Percentiles rank a stretch among this genome's conserved stretches.
Evolutionary conservation across 352 stramenopile species (phyloP).

Genomic region (Pythium coloratum): DNA sequence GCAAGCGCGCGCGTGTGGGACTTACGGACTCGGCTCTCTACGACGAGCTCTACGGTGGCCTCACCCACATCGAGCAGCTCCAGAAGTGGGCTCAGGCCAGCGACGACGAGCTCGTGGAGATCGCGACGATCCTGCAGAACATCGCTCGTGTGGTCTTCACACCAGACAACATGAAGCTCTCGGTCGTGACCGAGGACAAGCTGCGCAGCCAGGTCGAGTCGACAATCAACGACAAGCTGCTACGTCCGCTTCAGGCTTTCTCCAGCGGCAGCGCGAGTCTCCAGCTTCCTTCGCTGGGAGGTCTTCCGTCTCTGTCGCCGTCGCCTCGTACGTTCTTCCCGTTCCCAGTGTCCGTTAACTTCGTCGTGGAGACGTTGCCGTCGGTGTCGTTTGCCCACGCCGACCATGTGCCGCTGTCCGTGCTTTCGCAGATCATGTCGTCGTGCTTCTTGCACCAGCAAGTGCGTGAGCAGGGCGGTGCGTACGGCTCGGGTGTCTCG

Average conservation of each 20-base stretch:
- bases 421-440: slow-evolving; percentile 82
- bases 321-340: slow-evolving; percentile 63
- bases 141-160: slow-evolving; percentile 63
- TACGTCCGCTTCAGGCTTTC: slow-evolving; percentile 37
- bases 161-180: slow-evolving; percentile 55
- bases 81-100: slow-evolving; percentile 70
- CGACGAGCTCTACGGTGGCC: slow-evolving; percentile 67
- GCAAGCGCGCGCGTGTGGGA: slow-evolving; percentile 53
- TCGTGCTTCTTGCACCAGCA: slow-evolving; percentile 83
- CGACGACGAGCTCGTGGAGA: slow-evolving; percentile 58
- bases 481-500: slow-evolving; percentile 70
- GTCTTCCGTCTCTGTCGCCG: slow-evolving; percentile 29
- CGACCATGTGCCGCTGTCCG: slow-evolving; percentile 73
- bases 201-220: slow-evolving; percentile 50
- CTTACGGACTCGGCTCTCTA: slow-evolving; percentile 55
- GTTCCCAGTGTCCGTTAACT: slow-evolving; percentile 82
- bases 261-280: not conserved
- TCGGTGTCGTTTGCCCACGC: slow-evolving; percentile 71
- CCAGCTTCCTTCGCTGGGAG: slow-evolving; percentile 16
- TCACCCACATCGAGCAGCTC: slow-evolving; percentile 76
- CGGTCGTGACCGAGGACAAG: slow-evolving; percentile 76
- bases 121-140: slow-evolving; percentile 56
- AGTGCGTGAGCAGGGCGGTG: slow-evolving; percentile 77
- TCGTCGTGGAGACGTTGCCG: slow-evolving; percentile 74
- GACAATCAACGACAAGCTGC: slow-evolving; percentile 43